These are phyloP conservation scores for Fusarium praegraminearum DNA, from an alignment of 2,329 filamentous ascomycete species.

Conservation along the genomic window DNA sequence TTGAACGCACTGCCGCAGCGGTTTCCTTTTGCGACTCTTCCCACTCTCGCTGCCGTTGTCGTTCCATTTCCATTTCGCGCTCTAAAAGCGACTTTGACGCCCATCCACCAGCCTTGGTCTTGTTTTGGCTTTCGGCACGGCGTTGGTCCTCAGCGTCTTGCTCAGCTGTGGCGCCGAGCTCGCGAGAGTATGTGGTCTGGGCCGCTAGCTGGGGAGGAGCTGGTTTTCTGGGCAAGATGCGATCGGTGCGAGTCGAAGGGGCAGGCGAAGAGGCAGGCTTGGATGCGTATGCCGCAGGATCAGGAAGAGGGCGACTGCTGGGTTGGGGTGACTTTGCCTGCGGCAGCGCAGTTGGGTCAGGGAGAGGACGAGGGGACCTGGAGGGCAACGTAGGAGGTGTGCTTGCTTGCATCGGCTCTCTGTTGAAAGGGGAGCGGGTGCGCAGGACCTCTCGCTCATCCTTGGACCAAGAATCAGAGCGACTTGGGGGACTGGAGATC, in stretches of 20 bases:
- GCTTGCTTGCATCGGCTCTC: slow-evolving; percentile 48
- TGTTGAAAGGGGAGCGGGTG: slow-evolving; percentile 62
- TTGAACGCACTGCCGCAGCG: slow-evolving; percentile 64
- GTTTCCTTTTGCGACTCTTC: slow-evolving; percentile 78
- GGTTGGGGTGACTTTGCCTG: slow-evolving; percentile 22
- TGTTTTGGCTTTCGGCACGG: slow-evolving; percentile 67
- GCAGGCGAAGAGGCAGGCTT: slow-evolving; percentile 32
- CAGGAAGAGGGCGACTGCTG: slow-evolving; percentile 40
- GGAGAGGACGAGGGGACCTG: slow-evolving; percentile 63
- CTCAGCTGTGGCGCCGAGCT: slow-evolving; percentile 69
- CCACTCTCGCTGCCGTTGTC: slow-evolving; percentile 82
- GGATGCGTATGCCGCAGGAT: slow-evolving; percentile 35
- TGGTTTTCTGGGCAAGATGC: slow-evolving; percentile 67
- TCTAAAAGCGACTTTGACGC: slow-evolving; percentile 78
- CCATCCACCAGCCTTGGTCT: slow-evolving; percentile 72
- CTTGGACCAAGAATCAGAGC: slow-evolving; percentile 72
- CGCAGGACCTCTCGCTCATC: slow-evolving; percentile 74
- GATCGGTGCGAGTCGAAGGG: slow-evolving; percentile 65
- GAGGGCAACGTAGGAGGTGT: slow-evolving; percentile 42
- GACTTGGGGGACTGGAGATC: slow-evolving; percentile 51
- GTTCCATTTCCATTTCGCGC: slow-evolving; percentile 83
- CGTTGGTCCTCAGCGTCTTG: slow-evolving; percentile 72
- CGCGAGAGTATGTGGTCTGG: slow-evolving; percentile 66
- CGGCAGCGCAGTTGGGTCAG: slow-evolving; percentile 56
- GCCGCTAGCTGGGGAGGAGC: slow-evolving; percentile 57